A percentile compares a stretch with the other conserved stretches of the same genome.
These are phyloP conservation scores for Gynostemma pentaphyllum DNA, from an alignment of 306 rosid species.

Conservation along the genomic window DNA sequence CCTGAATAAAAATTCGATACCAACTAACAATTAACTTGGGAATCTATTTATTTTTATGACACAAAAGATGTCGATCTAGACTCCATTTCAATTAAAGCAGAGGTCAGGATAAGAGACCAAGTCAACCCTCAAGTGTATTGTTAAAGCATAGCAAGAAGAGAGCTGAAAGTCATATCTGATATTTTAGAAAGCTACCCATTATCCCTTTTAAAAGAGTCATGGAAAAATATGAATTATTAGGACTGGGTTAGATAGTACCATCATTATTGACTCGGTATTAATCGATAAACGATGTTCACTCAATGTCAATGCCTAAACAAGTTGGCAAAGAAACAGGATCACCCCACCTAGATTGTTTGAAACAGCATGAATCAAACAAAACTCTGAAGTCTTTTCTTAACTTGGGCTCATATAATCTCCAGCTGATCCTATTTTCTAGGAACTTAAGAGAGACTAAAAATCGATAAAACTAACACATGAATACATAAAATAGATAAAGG, in stretches of 20 bases:
- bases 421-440: neutral
- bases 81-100: neutral
- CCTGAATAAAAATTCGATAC: constrained; percentile 35
- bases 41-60: neutral
- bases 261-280: neutral
- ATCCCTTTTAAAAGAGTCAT: neutral
- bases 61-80: neutral
- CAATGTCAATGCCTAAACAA: neutral
- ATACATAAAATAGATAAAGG: neutral
- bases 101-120: too few species aligned
- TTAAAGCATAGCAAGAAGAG: neutral
- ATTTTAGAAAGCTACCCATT: neutral
- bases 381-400: neutral
- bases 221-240: neutral
- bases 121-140: neutral
- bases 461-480: neutral
- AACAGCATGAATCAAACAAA: neutral
- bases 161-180: neutral
- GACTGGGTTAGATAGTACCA: neutral
- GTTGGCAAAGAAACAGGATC: neutral
- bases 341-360: neutral
- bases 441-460: neutral
- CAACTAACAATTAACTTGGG: neutral
- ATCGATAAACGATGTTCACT: neutral
- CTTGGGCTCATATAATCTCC: neutral